These are phyloP conservation scores for Fusarium begoniae DNA, from an alignment of 2,329 filamentous ascomycete species.

Conservation along the genomic window DNA sequence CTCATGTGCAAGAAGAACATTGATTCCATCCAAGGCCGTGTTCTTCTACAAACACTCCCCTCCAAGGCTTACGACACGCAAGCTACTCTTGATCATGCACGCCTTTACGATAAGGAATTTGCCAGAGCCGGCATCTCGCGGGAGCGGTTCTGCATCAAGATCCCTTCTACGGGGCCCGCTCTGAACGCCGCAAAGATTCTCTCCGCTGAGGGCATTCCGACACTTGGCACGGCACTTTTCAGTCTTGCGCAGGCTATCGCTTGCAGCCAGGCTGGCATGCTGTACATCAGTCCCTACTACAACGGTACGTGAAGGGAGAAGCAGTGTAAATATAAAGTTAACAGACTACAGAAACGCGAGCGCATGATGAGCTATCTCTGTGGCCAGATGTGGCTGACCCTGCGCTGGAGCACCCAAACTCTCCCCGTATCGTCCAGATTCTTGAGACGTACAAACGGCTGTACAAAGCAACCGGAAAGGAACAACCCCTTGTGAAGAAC, in stretches of 20 bases:
- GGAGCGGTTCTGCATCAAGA: conserved; percentile 61
- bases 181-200: conserved; percentile 56
- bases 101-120: conserved; percentile 58
- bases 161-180: conserved; percentile 58
- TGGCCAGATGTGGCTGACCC: conserved; percentile 59
- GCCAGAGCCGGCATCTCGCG: conserved; percentile 54
- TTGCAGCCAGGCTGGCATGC: conserved; percentile 56
- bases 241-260: conserved; percentile 59
- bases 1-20: conserved; percentile 59
- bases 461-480: conserved; percentile 57
- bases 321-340: accelerated
- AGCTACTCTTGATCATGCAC: conserved; percentile 56
- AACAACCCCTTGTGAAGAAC: conserved; percentile 59
- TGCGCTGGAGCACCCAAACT: conserved; percentile 57
- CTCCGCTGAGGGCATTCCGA: conserved; percentile 55
- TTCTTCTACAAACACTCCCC: conserved; percentile 58
- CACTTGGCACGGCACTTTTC: conserved; percentile 59
- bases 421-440: conserved; percentile 58
- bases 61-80: conserved; percentile 57
- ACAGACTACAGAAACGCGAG: conserved; percentile 50
- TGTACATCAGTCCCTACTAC: conserved; percentile 61
- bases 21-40: conserved; percentile 55
- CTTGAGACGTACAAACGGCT: conserved; percentile 57
- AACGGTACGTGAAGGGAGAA: conserved; percentile 48
- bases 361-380: conserved; percentile 53